Base-by-base conservation (phyloP, 148 eudicot genomes). In the Rhododendron kiyosumense region DNA sequence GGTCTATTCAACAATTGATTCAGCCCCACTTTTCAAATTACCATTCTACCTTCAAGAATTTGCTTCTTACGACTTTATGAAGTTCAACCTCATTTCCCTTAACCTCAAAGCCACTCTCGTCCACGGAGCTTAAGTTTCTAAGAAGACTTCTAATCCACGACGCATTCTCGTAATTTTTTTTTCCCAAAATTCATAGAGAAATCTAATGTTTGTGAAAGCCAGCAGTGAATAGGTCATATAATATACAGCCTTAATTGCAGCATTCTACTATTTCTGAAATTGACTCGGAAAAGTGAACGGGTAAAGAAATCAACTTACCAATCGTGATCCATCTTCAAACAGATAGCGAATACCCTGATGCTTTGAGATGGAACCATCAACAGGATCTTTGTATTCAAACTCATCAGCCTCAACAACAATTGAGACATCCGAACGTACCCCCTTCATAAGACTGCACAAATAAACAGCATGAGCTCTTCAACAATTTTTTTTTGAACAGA, bases 331-430 rank as follows among this genome's bases (percentile, higher is more conserved):
- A 82, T 96, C 99, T 90, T 92, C 96, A 91, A 96, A 96, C 86
- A 96, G 88, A 89, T 94, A 96, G 48, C 98, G 93, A 80, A 96
- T 93, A 32, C 99, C 98, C 94, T 96, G 99, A 87, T 96, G 95
- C 92, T 94, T 96, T 86, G 98, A 94, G 84, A 96, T 84, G 81
- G 99, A 96, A 85, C 98, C 93, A 90, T 96, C 99, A 79, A 95
- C 98, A 11, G 98, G 98, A 89, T 96, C 98, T 90, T 91, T 96
- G 94, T 96, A 96, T 87, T 95, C 98, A 82, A 95, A 96, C 71
- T 96, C 98, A 88, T 96, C 98, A 85, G 92, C 98, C 85, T 83
- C 30, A n/a, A 81, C 91, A 87, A 95, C 96, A 83, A 84, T 92
- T 41, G 98, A 84, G 73, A 96, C 98, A 85, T 89, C 95, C 46